Percentiles rank a stretch among this genome's conserved stretches.
Evolutionary conservation across 2,329 filamentous ascomycete genomes (phyloP).

Genomic region (Colletotrichum plurivorum): DNA sequence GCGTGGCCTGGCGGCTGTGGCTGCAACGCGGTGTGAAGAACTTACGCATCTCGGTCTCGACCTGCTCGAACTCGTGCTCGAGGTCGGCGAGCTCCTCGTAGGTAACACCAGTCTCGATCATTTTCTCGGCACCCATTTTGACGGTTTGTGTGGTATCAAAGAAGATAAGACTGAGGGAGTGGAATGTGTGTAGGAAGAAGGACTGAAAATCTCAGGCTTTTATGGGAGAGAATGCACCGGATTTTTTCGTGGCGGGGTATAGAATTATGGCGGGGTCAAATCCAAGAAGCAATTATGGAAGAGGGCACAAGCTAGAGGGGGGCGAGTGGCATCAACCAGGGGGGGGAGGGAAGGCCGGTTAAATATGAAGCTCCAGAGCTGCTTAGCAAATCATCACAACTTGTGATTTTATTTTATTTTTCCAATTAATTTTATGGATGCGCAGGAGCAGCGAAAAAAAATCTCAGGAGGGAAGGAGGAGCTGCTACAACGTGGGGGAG

Average conservation of each 20-base stretch:
- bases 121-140: conserved; percentile 44
- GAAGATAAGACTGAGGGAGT: not conserved
- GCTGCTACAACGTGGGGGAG: conserved; percentile 16
- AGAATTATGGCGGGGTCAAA: conserved; percentile 21
- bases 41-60: conserved; percentile 80
- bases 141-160: conserved; percentile 12
- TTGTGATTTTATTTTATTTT: not conserved
- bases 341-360: conserved; percentile 6
- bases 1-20: not conserved
- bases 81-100: conserved; percentile 86
- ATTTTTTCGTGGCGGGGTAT: conserved; percentile 30
- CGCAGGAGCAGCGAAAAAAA: not conserved
- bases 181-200: not conserved
- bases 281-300: conserved; percentile 20
- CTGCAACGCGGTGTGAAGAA: conserved; percentile 42
- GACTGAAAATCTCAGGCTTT: conserved; percentile 5
- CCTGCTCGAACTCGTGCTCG: conserved; percentile 87
- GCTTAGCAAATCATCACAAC: conserved; percentile 33
- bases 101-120: conserved; percentile 63
- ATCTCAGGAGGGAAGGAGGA: conserved; percentile 1
- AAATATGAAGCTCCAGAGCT: conserved; percentile 15
- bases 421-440: not conserved
- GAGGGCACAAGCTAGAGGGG: conserved; percentile 41
- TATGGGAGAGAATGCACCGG: not conserved
- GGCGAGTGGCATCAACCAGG: conserved; percentile 29